Evolutionary conservation across 768 basidiomycete genomes (phyloP), one percentile per base, ranked within the genome.

Genomic region (Russula earlei): DNA sequence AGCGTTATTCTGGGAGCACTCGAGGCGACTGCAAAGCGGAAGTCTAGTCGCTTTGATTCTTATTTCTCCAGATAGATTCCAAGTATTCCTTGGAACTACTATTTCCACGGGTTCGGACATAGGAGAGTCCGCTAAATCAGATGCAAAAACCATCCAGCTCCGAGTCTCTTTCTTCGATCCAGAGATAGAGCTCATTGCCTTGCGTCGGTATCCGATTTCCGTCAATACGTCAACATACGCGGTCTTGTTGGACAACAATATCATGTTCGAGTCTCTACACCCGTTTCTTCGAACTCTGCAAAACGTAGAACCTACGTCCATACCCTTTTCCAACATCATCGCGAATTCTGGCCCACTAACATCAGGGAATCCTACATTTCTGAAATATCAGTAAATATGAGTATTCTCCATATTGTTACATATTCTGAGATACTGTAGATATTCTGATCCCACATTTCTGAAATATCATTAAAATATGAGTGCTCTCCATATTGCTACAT

Each of bases 131-230:
- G 74, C 75, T 3, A 70, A 71, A 36, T 38, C 20, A 9, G 61
- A 65, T 40, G 59, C 54, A 12, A 63, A 72, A 1, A 66, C 67
- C 4, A 67, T 86, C 43, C 66, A 67, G 17, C 62, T 84, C 11
- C 75, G 76, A 3, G 69, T 87, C 38, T 68, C 74, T 12, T 88
- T 89, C 67, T 86, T 86, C 58, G 83, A 87, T 60, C 68, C 78
- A 2, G 70, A 72, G 9, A 68, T 84, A 1, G 77, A 84, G 62
- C 64, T 84, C 8, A 65, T 70, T 43, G 71, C 75, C 12, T 62
- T 76, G 1, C 74, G 74, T 12, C 71, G 74, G 42, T 56, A 66
- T 25, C 48, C 42, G 2, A 56, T 66, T 57, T 78, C 47, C 55
- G 52, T 55, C 52, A 63, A 52, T 54, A 8, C 9, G 19, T 45